Conservation (phyloP, 2,329 filamentous ascomycete genomes). For the Zasmidium cellare region DNA sequence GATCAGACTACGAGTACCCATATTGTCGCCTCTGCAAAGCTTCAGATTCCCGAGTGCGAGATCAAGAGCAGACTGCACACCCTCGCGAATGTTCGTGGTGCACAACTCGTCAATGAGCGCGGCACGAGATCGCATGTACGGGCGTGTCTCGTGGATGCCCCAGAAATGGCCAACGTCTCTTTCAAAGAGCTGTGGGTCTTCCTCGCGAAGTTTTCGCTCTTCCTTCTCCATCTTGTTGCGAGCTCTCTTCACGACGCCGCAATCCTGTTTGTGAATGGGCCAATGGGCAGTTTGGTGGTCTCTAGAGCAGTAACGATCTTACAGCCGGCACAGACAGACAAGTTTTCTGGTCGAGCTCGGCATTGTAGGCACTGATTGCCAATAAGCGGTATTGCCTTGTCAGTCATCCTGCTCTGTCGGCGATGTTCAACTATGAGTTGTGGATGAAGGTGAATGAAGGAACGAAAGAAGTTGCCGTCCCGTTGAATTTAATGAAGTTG, state of each 20-base stretch:
- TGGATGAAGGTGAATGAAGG: too few species aligned
- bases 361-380: too few species aligned
- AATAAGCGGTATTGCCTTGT: too few species aligned
- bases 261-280: background rate
- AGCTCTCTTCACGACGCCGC: slow-evolving; percentile 1
- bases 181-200: background rate
- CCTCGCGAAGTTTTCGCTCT: background rate
- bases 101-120: background rate
- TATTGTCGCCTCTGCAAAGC: slow-evolving; percentile 12
- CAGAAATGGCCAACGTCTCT: slow-evolving; percentile 6
- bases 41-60: slow-evolving; percentile 1
- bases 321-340: too few species aligned
- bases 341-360: too few species aligned
- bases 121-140: slow-evolving; percentile 3
- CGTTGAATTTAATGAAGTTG: too few species aligned
- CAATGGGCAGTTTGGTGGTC: slow-evolving; percentile 1
- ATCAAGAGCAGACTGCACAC: background rate
- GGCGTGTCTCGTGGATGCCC: slow-evolving; percentile 4
- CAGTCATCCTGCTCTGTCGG: too few species aligned
- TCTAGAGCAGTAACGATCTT: background rate
- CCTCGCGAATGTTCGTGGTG: slow-evolving; percentile 6
- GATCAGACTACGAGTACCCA: slow-evolving; percentile 4
- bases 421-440: too few species aligned
- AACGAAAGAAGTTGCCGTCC: too few species aligned
- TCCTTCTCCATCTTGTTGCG: background rate